Evolutionary conservation across 2,329 filamentous ascomycete species (phyloP).

Genomic region (Aureobasidium melanogenum): DNA sequence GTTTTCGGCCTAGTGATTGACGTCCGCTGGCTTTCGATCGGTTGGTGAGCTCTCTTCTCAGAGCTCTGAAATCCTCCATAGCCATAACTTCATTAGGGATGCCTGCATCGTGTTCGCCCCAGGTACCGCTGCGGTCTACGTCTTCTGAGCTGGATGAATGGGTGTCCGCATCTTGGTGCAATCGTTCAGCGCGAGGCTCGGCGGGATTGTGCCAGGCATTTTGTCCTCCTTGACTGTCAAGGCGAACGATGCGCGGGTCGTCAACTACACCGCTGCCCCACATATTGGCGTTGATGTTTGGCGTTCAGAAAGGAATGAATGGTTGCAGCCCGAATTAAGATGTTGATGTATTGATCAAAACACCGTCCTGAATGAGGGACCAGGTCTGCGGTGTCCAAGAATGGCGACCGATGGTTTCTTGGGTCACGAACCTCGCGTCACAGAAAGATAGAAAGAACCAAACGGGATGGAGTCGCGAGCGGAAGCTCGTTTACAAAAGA

Average conservation of each 20-base stretch:
- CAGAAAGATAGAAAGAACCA: background rate
- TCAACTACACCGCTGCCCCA: conserved; percentile 11
- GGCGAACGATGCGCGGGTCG: conserved; percentile 1
- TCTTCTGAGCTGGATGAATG: conserved; percentile 4
- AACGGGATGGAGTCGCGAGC: background rate
- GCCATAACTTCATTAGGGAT: conserved; percentile 44
- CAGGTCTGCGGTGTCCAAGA: background rate
- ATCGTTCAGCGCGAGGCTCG: background rate
- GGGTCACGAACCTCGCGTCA: background rate
- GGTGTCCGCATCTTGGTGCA: conserved; percentile 2
- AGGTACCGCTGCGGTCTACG: conserved; percentile 39
- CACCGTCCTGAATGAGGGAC: background rate
- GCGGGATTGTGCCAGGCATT: conserved; percentile 12
- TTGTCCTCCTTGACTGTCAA: conserved; percentile 1
- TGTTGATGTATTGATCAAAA: background rate
- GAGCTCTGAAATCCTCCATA: conserved; percentile 51
- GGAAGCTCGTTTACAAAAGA: background rate
- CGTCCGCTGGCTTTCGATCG: conserved; percentile 31
- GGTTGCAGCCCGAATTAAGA: background rate
- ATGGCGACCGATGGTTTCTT: background rate
- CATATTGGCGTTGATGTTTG: background rate
- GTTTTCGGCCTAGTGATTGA: background rate
- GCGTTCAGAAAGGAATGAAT: background rate
- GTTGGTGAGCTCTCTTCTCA: conserved; percentile 46
- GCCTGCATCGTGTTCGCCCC: conserved; percentile 54